Evolutionary conservation across 2,329 filamentous ascomycete genomes (phyloP).

Genomic region (Xylaria sp.): DNA sequence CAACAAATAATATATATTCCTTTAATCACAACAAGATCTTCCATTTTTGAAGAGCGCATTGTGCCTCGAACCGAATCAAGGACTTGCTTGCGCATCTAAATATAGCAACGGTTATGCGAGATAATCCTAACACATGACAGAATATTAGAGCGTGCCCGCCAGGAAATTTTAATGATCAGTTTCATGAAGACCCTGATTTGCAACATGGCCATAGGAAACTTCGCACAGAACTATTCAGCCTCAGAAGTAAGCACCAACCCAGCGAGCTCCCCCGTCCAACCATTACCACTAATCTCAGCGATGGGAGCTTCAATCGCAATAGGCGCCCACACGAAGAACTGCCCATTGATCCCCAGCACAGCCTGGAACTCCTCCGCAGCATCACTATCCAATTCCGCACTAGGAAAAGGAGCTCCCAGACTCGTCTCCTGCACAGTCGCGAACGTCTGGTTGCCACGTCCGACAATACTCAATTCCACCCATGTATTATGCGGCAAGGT

Average conservation of each 20-base stretch:
- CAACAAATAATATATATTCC: not conserved
- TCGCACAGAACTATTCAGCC: slow-evolving; percentile 33
- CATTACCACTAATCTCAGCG: slow-evolving; percentile 51
- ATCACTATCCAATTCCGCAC: slow-evolving; percentile 35
- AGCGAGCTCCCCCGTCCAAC: slow-evolving; percentile 50
- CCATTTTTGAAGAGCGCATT: too few relatives aligned
- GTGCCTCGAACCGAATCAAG: not conserved
- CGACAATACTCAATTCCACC: slow-evolving; percentile 49
- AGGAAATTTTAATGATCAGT: not conserved
- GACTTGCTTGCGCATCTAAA: not conserved
- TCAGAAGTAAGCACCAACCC: slow-evolving; percentile 48
- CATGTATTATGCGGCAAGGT: slow-evolving; percentile 48
- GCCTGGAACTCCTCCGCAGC: slow-evolving; percentile 56
- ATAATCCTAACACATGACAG: too few relatives aligned
- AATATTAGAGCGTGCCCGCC: too few relatives aligned
- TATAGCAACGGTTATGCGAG: not conserved
- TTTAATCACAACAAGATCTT: too few relatives aligned
- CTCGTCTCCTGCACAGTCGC: slow-evolving; percentile 40
- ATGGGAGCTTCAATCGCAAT: slow-evolving; percentile 61
- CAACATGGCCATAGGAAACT: not conserved
- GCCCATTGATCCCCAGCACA: slow-evolving; percentile 56
- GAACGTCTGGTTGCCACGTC: slow-evolving; percentile 51
- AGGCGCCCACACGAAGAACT: slow-evolving; percentile 54
- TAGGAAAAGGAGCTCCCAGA: slow-evolving; percentile 27
- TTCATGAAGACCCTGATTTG: not conserved